Evolutionary conservation across 23 red algal genomes (phyloP).

Genomic region (Pyropia haitanensis): DNA sequence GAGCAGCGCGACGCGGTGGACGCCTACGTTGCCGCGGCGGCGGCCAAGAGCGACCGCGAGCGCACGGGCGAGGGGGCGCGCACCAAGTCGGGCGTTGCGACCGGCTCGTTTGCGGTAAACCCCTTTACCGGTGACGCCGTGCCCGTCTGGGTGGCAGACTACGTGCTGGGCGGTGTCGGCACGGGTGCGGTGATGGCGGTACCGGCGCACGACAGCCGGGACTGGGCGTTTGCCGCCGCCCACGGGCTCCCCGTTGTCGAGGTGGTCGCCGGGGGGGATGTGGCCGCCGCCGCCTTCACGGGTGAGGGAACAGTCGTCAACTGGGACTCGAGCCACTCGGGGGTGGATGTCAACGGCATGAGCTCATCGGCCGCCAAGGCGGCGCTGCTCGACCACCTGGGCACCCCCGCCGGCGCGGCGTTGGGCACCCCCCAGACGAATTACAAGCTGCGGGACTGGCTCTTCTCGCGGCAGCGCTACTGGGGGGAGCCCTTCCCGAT

Average conservation of each 20-base stretch:
- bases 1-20: slow-evolving; percentile 33
- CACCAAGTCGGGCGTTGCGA: slow-evolving; percentile 86
- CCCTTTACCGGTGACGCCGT: slow-evolving; percentile 73
- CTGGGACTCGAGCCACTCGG: slow-evolving; percentile 32
- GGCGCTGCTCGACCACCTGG: slow-evolving; percentile 41
- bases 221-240: slow-evolving; percentile 81
- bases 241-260: slow-evolving; percentile 50
- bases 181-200: slow-evolving; percentile 98
- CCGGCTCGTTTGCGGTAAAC: slow-evolving; percentile 63
- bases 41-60: slow-evolving; percentile 60
- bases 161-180: slow-evolving; percentile 83
- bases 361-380: slow-evolving; percentile 35
- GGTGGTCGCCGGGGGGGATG: slow-evolving; percentile 44
- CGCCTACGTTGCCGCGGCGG: slow-evolving; percentile 48
- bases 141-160: slow-evolving; percentile 93
- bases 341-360: slow-evolving; percentile 62
- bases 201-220: slow-evolving; percentile 77
- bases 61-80: slow-evolving; percentile 52
- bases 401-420: slow-evolving; percentile 4
- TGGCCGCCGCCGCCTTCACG: slow-evolving; percentile 32
- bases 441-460: slow-evolving; percentile 96
- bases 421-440: slow-evolving; percentile 46
- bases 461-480: slow-evolving; percentile 97
- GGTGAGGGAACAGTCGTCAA: slow-evolving; percentile 55
- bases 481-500: slow-evolving; percentile 99